These are phyloP conservation scores for Triadica sebifera DNA, from an alignment of 345 rosid species.

Conservation along the genomic window DNA sequence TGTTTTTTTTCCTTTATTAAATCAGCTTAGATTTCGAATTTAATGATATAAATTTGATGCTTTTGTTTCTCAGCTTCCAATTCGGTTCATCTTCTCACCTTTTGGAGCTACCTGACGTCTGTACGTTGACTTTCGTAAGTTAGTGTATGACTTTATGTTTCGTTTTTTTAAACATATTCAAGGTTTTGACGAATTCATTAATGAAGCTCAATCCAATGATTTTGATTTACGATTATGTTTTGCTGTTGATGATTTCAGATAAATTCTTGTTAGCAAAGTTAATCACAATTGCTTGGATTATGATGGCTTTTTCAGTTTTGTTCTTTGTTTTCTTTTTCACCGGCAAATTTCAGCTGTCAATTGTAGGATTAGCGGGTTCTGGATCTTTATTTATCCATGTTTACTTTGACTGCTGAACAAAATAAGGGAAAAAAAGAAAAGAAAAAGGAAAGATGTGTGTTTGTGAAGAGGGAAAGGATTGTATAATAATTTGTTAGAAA, in stretches of 20 bases:
- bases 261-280: neutral
- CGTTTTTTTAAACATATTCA: neutral
- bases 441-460: no score
- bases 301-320: neutral
- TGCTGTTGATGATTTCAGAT: neutral
- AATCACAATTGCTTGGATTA: neutral
- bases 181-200: neutral
- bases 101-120: neutral
- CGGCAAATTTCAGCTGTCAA: neutral
- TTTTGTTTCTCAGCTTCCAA: neutral
- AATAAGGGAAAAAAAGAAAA: no score
- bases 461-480: no score
- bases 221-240: neutral
- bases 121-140: constrained; percentile 2
- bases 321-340: neutral
- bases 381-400: neutral
- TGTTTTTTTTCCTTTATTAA: no score
- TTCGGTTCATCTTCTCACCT: neutral
- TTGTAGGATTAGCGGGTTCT: neutral
- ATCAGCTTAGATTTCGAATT: neutral
- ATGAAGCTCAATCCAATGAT: constrained; percentile 7
- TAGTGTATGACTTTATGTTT: neutral
- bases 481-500: no score
- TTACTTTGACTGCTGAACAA: no score
- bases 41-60: no score